These are phyloP conservation scores for Shiraia sp. DNA, from an alignment of 2,329 filamentous ascomycete species.

Conservation along the genomic window DNA sequence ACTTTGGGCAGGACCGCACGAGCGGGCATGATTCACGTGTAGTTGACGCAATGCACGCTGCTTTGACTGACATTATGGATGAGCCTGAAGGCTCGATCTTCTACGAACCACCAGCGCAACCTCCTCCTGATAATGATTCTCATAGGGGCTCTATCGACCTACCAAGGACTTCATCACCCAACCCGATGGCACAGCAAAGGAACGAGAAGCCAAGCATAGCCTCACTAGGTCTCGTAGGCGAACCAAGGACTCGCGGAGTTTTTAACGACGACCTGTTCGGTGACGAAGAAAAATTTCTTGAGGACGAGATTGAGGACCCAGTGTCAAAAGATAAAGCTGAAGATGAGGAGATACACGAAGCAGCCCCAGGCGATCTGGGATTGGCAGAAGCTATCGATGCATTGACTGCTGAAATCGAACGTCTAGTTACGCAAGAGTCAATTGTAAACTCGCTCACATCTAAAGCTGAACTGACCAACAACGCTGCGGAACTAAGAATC, in stretches of 20 bases:
- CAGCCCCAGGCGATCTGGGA: slow-evolving; percentile 90
- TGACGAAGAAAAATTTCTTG: slow-evolving; percentile 83
- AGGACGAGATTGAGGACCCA: slow-evolving; percentile 81
- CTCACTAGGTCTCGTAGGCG: slow-evolving; percentile 86
- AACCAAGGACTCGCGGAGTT: slow-evolving; percentile 84
- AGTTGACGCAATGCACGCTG: slow-evolving; percentile 90
- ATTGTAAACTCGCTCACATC: slow-evolving; percentile 89
- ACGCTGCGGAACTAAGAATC: slow-evolving; percentile 89
- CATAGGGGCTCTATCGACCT: slow-evolving; percentile 66
- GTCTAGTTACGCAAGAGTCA: slow-evolving; percentile 81
- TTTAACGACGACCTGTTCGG: slow-evolving; percentile 93
- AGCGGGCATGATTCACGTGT: slow-evolving; percentile 73
- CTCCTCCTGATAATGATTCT: slow-evolving; percentile 64
- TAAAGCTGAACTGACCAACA: slow-evolving; percentile 97
- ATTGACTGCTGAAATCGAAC: slow-evolving; percentile 88
- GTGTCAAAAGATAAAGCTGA: slow-evolving; percentile 64
- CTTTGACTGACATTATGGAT: slow-evolving; percentile 89
- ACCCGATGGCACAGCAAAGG: slow-evolving; percentile 32
- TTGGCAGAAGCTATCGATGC: slow-evolving; percentile 89
- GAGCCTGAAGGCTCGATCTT: slow-evolving; percentile 72
- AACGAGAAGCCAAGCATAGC: slow-evolving; percentile 79
- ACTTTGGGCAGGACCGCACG: slow-evolving; percentile 47
- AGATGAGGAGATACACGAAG: slow-evolving; percentile 86
- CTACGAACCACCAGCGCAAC: slow-evolving; percentile 56
- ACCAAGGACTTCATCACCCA: slow-evolving; percentile 49